A percentile compares a stretch with the other conserved stretches of the same genome.
These are phyloP conservation scores for Sporisorium exsertum DNA, from an alignment of 1,284 basidiomycete genomes.

Conservation along the genomic window DNA sequence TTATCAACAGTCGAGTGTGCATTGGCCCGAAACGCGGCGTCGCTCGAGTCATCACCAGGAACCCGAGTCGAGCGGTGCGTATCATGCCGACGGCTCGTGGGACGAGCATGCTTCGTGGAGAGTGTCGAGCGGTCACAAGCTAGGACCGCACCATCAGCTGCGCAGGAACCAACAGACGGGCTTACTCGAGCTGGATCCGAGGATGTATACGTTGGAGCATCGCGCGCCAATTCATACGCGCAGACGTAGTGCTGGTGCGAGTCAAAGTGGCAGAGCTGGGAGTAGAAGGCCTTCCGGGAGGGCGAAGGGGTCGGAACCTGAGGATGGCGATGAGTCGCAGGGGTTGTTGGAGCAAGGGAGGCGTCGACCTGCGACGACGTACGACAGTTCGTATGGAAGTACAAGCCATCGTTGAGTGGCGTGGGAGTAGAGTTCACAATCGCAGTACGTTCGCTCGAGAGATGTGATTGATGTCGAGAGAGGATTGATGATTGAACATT, in stretches of 20 bases:
- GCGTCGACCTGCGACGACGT: neutral
- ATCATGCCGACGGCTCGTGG: conserved; percentile 44
- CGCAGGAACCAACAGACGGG: conserved; percentile 40
- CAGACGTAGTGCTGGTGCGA: conserved; percentile 3
- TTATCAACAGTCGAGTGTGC: conserved; percentile 38
- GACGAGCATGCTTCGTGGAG: conserved; percentile 52
- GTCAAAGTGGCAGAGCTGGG: conserved; percentile 10
- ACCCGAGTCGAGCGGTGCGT: conserved; percentile 22
- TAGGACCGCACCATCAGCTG: conserved; percentile 51
- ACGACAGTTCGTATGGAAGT: conserved; percentile 32
- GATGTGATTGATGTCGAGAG: neutral
- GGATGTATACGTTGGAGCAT: conserved; percentile 40
- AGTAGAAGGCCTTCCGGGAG: neutral
- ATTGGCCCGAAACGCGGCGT: conserved; percentile 29
- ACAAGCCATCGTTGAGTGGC: conserved; percentile 14
- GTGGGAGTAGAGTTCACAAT: neutral
- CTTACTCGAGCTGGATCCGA: conserved; percentile 38
- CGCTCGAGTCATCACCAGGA: conserved; percentile 15
- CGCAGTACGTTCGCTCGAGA: neutral
- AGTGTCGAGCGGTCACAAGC: conserved; percentile 52
- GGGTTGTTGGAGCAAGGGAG: conserved; percentile 39
- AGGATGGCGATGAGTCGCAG: conserved; percentile 19
- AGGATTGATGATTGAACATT: neutral
- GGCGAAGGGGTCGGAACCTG: neutral
- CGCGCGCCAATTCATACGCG: conserved; percentile 23